Evolutionary conservation across 768 basidiomycete species (phyloP).

Genomic region (Brasilioporus rufonigricans): DNA sequence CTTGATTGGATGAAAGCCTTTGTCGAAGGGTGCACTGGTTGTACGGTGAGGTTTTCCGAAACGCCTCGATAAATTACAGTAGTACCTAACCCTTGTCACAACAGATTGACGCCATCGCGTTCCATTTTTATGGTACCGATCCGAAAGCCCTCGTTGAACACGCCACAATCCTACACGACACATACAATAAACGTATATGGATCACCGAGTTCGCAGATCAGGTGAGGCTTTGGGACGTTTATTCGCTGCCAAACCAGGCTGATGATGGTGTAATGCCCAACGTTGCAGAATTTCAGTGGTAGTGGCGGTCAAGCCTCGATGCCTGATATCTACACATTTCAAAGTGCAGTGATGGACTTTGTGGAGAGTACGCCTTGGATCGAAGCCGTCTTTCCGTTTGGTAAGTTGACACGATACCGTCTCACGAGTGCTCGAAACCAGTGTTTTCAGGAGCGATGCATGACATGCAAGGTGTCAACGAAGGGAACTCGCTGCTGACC

Average conservation of each 20-base stretch:
- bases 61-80: neutral
- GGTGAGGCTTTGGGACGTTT: conserved; percentile 31
- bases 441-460: conserved; percentile 48
- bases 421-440: neutral
- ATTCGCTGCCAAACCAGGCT: neutral
- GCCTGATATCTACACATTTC: conserved; percentile 48
- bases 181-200: conserved; percentile 49
- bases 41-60: conserved; percentile 42
- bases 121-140: conserved; percentile 71
- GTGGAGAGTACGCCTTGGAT: conserved; percentile 43
- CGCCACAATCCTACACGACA: conserved; percentile 45
- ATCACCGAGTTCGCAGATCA: conserved; percentile 74
- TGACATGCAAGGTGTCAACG: conserved; percentile 56
- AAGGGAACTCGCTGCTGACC: conserved; percentile 51
- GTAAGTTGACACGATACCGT: conserved; percentile 41
- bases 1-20: conserved; percentile 66
- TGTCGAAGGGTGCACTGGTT: conserved; percentile 48
- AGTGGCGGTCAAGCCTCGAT: conserved; percentile 38
- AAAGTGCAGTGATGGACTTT: conserved; percentile 41
- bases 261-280: neutral
- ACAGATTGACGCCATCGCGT: conserved; percentile 58
- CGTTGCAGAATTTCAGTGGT: conserved; percentile 51
- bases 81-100: neutral
- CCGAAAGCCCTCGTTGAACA: conserved; percentile 50
- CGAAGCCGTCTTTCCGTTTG: conserved; percentile 55